Conservation (phyloP, 129 eudicot genomes). For the Cynara cardunculus region DNA sequence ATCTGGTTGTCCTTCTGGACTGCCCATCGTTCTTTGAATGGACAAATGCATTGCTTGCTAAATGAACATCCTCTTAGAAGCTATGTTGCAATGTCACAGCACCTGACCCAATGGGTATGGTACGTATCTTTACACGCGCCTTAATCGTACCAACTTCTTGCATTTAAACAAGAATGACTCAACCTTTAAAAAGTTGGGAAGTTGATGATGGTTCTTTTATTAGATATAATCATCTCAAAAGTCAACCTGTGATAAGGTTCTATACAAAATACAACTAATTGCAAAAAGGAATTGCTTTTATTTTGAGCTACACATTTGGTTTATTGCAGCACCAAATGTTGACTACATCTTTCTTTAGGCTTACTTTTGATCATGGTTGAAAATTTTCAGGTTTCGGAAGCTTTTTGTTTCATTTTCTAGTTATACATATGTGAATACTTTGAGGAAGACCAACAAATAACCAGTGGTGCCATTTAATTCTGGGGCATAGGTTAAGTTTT, state of each 20-base stretch:
- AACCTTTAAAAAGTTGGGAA: too few relatives aligned
- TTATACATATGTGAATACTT: constrained; percentile 59
- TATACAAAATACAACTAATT: too few relatives aligned
- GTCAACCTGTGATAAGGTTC: too few relatives aligned
- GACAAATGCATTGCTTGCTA: constrained; percentile 53
- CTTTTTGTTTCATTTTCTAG: constrained; percentile 59
- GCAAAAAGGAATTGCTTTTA: too few relatives aligned
- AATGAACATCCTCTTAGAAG: constrained; percentile 65
- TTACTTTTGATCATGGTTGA: background rate
- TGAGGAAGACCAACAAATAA: constrained; percentile 37
- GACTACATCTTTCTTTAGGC: background rate
- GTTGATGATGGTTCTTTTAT: too few relatives aligned
- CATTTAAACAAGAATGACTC: background rate
- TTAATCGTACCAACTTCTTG: background rate
- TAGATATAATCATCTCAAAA: too few relatives aligned
- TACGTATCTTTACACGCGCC: constrained; percentile 26
- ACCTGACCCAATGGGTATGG: constrained; percentile 97
- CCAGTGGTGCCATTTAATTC: background rate
- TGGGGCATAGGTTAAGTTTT: background rate
- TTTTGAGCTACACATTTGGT: background rate
- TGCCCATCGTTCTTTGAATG: constrained; percentile 23
- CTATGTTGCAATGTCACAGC: constrained; percentile 83
- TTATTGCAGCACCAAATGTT: background rate
- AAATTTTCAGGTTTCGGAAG: constrained; percentile 51
- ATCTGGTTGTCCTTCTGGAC: constrained; percentile 63